phyloP scores from a whole-genome alignment of 306 rosid genomes.

The Pterocarpus macrocarpus region DNA sequence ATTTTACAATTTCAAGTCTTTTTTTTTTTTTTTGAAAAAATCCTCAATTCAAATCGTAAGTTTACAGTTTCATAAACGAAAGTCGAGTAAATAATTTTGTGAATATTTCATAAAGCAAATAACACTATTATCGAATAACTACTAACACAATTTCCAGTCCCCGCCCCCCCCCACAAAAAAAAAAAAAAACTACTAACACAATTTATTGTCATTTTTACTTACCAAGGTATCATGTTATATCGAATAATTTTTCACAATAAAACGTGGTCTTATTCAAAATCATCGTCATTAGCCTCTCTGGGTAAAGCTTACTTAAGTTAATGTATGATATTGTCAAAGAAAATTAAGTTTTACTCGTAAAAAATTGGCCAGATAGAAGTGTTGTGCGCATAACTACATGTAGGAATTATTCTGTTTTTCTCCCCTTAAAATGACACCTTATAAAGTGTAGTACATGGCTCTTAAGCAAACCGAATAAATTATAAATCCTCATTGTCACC shows the following conservation, averaged over 20 bases:
- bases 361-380: background rate
- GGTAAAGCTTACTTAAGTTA: background rate
- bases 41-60: too few species aligned
- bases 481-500: background rate
- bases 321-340: background rate
- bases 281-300: background rate
- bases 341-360: background rate
- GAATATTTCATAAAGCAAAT: too few species aligned
- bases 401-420: background rate
- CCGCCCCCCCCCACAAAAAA: too few species aligned
- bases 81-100: too few species aligned
- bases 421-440: background rate
- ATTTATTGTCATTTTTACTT: background rate
- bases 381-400: background rate
- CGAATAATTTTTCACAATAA: background rate
- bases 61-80: too few species aligned
- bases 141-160: too few species aligned
- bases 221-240: background rate
- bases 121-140: too few species aligned
- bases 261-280: conserved; percentile 2
- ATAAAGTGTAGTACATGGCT: background rate
- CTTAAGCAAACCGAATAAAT: background rate
- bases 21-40: too few species aligned
- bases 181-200: too few species aligned
- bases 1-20: too few species aligned